Conservation (phyloP, 805 yeast genomes). For the Blastobotrys robertii region DNA sequence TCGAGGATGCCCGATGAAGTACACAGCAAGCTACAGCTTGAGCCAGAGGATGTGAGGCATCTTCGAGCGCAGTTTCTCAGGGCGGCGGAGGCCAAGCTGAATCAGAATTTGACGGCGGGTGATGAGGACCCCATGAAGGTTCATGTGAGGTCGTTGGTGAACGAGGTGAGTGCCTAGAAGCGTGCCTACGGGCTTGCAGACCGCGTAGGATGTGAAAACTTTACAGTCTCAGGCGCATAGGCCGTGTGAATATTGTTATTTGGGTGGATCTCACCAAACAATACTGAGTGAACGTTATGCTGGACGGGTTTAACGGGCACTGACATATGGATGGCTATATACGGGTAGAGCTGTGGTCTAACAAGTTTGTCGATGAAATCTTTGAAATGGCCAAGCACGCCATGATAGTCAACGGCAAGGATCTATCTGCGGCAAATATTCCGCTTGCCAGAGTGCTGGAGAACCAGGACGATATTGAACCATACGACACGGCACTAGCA, state of each 20-base stretch:
- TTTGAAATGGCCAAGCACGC: slow-evolving; percentile 51
- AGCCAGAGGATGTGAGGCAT: slow-evolving; percentile 42
- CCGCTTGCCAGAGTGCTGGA: slow-evolving; percentile 17
- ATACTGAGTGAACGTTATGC: no score
- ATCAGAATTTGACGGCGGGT: slow-evolving; percentile 37
- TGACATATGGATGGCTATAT: background rate
- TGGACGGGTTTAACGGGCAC: no score
- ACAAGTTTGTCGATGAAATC: slow-evolving; percentile 35
- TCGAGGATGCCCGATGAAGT: slow-evolving; percentile 4
- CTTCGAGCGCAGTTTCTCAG: slow-evolving; percentile 36
- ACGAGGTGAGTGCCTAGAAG: slow-evolving; percentile 4
- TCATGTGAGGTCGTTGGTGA: slow-evolving; percentile 31
- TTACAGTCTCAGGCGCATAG: no score
- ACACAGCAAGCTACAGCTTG: slow-evolving; percentile 32
- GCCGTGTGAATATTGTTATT: no score
- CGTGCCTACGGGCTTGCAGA: no score
- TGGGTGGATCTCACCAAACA: no score
- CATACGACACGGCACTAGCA: slow-evolving; percentile 59
- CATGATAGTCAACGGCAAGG: slow-evolving; percentile 48
- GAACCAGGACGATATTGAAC: slow-evolving; percentile 41
- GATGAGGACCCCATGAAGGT: slow-evolving; percentile 36
- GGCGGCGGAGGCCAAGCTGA: slow-evolving; percentile 37
- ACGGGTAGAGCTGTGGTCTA: no score
- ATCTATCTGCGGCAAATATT: slow-evolving; percentile 23
- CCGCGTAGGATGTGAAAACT: no score